Evolutionary conservation across 495 filamentous ascomycete species (phyloP), one percentile per base, ranked within the genome.

Genomic region (Cercophora sp.): DNA sequence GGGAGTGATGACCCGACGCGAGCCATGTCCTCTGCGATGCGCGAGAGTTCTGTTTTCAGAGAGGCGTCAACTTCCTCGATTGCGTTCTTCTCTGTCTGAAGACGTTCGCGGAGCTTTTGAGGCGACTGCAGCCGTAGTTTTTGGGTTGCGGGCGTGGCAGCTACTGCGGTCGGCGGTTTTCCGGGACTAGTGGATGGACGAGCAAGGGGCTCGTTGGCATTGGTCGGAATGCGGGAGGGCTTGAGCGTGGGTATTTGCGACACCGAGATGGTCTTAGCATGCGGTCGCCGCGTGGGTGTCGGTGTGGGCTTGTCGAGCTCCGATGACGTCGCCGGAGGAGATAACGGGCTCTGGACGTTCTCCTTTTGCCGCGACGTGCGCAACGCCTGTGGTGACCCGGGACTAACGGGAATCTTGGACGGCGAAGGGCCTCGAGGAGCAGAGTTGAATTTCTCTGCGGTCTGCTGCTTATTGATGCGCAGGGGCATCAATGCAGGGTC

Each of bases 51-150:
- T 24, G 80, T 77, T 62, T 86, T 81, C 13, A 96, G 65, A 2
- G 77, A 80, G 18, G 77, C 70, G 52, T 91, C 86, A 0, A 83
- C 79, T n/a, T 81, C 76, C 24, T 77, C 78, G 23, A 93, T 81
- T 2, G 84, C 79, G 40, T 78, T 84, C 62, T 89, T 87, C 62
- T 96, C 91, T 43, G 78, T 82, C 51, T 89, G 84, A 6, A 96
- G 78, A 43, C 91, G 87, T 67, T 96, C 89, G 37, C 93, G 88
- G 26, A 96, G 81, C 72, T 95, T 96, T 57, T 94, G 89, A 0
- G 92, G 88, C 36, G 86, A 91, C 67, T 95, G 91, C 68, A 96
- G 82, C 41, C 89, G 86, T 50, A 94, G 74, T 59, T 86, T 93
- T 56, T 80, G 80, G 27, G 77, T 70, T 10, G 65, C 58, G 9